phyloP scores from a whole-genome alignment of 2,329 filamentous ascomycete genomes.

The Fusarium sp. region DNA sequence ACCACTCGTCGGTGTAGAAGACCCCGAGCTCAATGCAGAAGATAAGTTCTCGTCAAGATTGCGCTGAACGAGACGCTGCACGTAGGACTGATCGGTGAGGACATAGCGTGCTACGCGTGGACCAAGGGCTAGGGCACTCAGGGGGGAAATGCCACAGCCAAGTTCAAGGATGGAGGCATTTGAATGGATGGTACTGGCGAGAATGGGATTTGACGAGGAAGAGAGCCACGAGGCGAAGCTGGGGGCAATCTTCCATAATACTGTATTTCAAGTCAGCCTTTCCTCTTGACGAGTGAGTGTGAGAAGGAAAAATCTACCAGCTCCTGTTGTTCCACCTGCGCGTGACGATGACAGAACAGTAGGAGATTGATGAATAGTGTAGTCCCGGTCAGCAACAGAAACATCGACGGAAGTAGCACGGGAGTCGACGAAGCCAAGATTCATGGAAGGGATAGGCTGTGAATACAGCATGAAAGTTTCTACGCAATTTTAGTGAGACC shows the following conservation, averaged over 20 bases:
- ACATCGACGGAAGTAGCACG: conserved; percentile 71
- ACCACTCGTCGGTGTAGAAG: conserved; percentile 11
- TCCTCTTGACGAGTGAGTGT: neutral
- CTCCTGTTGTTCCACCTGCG: conserved; percentile 65
- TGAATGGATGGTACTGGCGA: conserved; percentile 57
- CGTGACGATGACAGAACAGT: conserved; percentile 80
- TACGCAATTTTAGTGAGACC: conserved; percentile 48
- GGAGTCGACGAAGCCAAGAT: conserved; percentile 86
- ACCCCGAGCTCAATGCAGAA: conserved; percentile 13
- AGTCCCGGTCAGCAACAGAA: conserved; percentile 72
- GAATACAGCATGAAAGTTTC: conserved; percentile 91
- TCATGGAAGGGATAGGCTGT: conserved; percentile 73
- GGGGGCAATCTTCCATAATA: conserved; percentile 92
- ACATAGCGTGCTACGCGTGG: conserved; percentile 71
- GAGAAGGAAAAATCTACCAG: conserved; percentile 48
- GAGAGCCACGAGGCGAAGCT: conserved; percentile 83
- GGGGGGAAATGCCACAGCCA: conserved; percentile 85
- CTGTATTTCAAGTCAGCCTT: conserved; percentile 51
- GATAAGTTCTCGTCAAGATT: conserved; percentile 74
- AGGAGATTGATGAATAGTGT: conserved; percentile 84
- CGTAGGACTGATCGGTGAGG: conserved; percentile 89
- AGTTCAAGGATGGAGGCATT: conserved; percentile 76
- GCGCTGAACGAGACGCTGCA: conserved; percentile 75
- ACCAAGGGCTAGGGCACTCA: conserved; percentile 75
- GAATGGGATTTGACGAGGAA: conserved; percentile 68